Conservation (phyloP, 495 filamentous ascomycete species). For the Schizothecium vesticola region DNA sequence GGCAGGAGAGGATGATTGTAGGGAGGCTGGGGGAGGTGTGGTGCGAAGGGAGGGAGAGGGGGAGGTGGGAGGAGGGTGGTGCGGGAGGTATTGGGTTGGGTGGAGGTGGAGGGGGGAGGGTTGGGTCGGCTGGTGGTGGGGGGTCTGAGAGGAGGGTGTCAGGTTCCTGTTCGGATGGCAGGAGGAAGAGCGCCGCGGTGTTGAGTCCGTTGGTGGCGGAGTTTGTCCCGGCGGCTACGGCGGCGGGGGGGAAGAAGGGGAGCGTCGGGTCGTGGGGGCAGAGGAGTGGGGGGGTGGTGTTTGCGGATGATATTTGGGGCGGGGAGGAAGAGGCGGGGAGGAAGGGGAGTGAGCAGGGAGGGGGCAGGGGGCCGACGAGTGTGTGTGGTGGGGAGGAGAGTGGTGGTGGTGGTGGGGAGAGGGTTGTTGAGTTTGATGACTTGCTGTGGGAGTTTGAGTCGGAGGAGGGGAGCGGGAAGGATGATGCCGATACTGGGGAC, state of each 20-base stretch:
- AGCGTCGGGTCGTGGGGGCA: background rate
- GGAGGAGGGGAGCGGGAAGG: background rate
- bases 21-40: slow-evolving; percentile 39
- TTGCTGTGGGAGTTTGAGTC: background rate
- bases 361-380: background rate
- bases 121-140: background rate
- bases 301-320: background rate
- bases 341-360: background rate
- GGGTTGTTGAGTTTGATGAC: background rate
- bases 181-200: background rate
- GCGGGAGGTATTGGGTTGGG: background rate
- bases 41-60: slow-evolving; percentile 37
- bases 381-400: background rate
- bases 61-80: slow-evolving; percentile 22
- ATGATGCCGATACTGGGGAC: background rate
- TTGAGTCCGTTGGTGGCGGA: slow-evolving; percentile 6
- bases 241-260: background rate
- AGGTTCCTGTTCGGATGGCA: background rate
- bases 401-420: background rate
- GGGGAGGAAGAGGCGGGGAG: background rate
- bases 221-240: background rate
- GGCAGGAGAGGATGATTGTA: slow-evolving; percentile 38
- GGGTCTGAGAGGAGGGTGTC: background rate
- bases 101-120: too few species aligned
- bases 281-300: background rate